phyloP scores from a whole-genome alignment of 1,284 basidiomycete species.

The Bondarzewia mesenterica region DNA sequence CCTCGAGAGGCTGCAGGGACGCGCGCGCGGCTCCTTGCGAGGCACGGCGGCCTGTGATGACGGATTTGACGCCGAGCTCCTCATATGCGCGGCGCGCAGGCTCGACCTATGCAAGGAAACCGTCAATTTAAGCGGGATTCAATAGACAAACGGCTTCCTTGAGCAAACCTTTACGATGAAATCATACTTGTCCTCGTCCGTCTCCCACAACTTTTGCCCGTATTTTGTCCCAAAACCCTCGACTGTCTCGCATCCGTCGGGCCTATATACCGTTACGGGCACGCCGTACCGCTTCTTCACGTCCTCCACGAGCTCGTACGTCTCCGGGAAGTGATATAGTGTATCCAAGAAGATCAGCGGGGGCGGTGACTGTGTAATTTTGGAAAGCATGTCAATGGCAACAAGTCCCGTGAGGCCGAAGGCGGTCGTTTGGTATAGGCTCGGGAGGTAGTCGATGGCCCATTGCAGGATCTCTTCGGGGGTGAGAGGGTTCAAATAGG shows the following conservation, averaged over 20 bases:
- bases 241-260: slow-evolving; percentile 62
- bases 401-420: slow-evolving; percentile 91
- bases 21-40: slow-evolving; percentile 90
- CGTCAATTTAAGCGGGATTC: too few relatives aligned
- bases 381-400: slow-evolving; percentile 87
- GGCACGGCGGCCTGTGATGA: slow-evolving; percentile 90
- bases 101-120: slow-evolving; percentile 72
- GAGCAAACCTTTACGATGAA: slow-evolving; percentile 84
- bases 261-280: slow-evolving; percentile 74
- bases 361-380: slow-evolving; percentile 56
- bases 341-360: slow-evolving; percentile 93
- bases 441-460: slow-evolving; percentile 74
- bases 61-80: slow-evolving; percentile 73
- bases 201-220: slow-evolving; percentile 85
- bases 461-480: slow-evolving; percentile 82
- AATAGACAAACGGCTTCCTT: too few relatives aligned
- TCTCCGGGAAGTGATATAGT: slow-evolving; percentile 93
- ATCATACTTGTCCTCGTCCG: slow-evolving; percentile 85
- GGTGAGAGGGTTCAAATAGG: slow-evolving; percentile 56
- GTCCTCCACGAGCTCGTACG: slow-evolving; percentile 78
- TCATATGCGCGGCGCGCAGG: slow-evolving; percentile 87
- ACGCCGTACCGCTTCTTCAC: slow-evolving; percentile 73
- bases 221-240: slow-evolving; percentile 78
- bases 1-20: slow-evolving; percentile 78
- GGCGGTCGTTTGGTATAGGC: slow-evolving; percentile 85